A percentile compares a stretch with the other conserved stretches of the same genome.
Conservation (phyloP, 73 alveolate species). For the Tetrahymena malaccensis region DNA sequence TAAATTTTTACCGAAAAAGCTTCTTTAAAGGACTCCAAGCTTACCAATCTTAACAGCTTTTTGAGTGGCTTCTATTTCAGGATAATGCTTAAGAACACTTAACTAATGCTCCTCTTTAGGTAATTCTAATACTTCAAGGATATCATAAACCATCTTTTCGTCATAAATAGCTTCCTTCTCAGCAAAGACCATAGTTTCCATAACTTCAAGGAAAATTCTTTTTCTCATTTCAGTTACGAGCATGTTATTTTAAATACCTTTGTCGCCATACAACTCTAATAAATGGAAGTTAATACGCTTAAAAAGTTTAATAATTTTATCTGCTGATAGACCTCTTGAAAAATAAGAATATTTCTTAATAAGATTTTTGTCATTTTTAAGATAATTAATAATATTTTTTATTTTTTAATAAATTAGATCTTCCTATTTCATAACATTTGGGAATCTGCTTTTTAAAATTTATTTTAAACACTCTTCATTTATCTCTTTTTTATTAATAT, state of each 20-base stretch:
- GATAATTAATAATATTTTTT: not conserved
- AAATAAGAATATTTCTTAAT: not conserved
- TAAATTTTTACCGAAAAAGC: slow-evolving; percentile 6
- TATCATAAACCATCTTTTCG: not conserved
- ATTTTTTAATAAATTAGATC: not conserved
- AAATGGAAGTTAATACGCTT: not conserved
- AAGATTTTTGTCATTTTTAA: not conserved
- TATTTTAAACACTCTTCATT: not conserved
- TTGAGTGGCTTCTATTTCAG: slow-evolving; percentile 7
- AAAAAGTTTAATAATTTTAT: not conserved
- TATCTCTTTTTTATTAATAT: not conserved
- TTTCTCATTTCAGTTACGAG: not conserved
- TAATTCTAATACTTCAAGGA: not conserved
- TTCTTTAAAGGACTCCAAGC: slow-evolving; percentile 7
- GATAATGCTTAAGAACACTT: slow-evolving; percentile 2
- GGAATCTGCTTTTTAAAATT: not conserved
- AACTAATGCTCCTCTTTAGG: not conserved
- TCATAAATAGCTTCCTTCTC: not conserved
- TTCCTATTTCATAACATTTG: not conserved
- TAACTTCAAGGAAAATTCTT: not conserved
- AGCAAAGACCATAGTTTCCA: not conserved
- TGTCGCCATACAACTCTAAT: not conserved
- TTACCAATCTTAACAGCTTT: slow-evolving; percentile 10
- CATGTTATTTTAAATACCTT: not conserved
- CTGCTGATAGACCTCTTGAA: not conserved